phyloP scores from a whole-genome alignment of 306 rosid genomes.

The Datisca glomerata region DNA sequence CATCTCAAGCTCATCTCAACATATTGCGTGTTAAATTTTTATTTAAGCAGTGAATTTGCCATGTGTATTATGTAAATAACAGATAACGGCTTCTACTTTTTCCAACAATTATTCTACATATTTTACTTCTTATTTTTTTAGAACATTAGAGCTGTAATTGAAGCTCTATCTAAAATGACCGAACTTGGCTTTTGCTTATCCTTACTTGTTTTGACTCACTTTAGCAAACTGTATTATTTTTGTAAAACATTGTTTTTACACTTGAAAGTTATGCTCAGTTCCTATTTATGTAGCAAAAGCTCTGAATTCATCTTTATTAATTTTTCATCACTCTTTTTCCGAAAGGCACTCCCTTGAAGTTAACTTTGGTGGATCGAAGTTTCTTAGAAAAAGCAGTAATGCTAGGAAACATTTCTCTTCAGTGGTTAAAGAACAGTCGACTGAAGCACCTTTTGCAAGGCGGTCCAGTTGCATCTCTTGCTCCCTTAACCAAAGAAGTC shows the following conservation, averaged over 20 bases:
- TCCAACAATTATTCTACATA: too few relatives aligned
- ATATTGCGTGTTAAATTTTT: too few relatives aligned
- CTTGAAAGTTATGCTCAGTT: neutral
- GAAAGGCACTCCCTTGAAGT: slow-evolving; percentile 25
- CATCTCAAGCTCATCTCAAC: too few relatives aligned
- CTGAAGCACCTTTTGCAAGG: slow-evolving; percentile 13
- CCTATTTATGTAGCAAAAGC: too few relatives aligned
- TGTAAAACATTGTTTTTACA: neutral
- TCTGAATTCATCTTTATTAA: slow-evolving; percentile 3
- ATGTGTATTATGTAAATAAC: too few relatives aligned
- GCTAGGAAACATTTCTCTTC: slow-evolving; percentile 30
- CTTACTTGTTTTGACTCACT: neutral
- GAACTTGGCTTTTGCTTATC: neutral
- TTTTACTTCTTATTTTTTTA: too few relatives aligned
- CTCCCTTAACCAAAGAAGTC: slow-evolving; percentile 29
- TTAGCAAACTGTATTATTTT: neutral
- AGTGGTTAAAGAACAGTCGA: slow-evolving; percentile 23
- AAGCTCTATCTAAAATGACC: too few relatives aligned
- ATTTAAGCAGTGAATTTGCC: too few relatives aligned
- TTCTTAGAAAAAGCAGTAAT: slow-evolving; percentile 27
- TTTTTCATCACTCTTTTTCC: neutral
- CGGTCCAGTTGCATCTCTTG: slow-evolving; percentile 35
- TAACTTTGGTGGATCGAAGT: slow-evolving; percentile 25
- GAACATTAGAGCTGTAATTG: too few relatives aligned
- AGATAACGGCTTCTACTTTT: too few relatives aligned